phyloP scores from a whole-genome alignment of 139 green algal species.

The Picochlorum sp. region DNA sequence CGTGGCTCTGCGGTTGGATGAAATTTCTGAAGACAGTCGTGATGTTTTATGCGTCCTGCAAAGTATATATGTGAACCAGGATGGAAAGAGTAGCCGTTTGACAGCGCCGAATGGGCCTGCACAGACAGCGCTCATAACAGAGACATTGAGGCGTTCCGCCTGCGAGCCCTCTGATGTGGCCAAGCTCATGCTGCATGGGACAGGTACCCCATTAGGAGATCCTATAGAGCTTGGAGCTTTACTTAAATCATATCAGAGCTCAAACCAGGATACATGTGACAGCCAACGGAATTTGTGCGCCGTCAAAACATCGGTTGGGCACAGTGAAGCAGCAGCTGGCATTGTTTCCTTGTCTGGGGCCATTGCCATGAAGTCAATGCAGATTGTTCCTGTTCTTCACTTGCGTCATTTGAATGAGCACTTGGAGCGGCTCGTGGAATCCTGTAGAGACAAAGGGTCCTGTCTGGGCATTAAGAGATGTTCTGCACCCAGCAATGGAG shows the following conservation, averaged over 20 bases:
- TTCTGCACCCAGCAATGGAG: too few species aligned
- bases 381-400: too few species aligned
- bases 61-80: conserved; percentile 34
- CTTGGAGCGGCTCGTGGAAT: too few species aligned
- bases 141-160: conserved; percentile 29
- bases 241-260: conserved; percentile 2
- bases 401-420: too few species aligned
- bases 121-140: conserved; percentile 44
- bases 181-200: conserved; percentile 51
- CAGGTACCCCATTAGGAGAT: conserved; percentile 40
- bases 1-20: conserved; percentile 13
- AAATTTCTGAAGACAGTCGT: not conserved
- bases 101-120: conserved; percentile 38
- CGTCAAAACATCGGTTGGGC: conserved; percentile 57
- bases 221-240: conserved; percentile 46
- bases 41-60: conserved; percentile 6
- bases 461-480: too few species aligned
- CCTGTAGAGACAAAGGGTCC: too few species aligned
- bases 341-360: conserved; percentile 15
- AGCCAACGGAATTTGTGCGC: conserved; percentile 41
- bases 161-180: conserved; percentile 9
- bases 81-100: conserved; percentile 35
- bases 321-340: conserved; percentile 66
- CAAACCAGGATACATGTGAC: conserved; percentile 6
- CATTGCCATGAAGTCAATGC: too few species aligned